Base-by-base conservation (phyloP, 2,329 filamentous ascomycete species). In the Fusarium albosuccineum region DNA sequence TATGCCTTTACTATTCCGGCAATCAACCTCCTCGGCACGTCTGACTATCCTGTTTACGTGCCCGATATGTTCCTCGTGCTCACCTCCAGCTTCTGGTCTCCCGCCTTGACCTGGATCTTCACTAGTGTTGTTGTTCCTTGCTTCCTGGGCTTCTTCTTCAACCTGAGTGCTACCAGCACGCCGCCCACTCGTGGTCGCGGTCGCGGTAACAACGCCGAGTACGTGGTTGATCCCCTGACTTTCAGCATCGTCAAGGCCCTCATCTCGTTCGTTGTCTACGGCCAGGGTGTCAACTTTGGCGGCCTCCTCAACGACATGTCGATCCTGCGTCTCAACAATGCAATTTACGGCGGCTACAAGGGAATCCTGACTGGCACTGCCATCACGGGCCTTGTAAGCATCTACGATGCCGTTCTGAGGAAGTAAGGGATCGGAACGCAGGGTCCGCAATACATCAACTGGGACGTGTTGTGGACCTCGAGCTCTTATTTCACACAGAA, bases 201-300 rank as follows among this genome's bases (percentile, higher is more conserved):
- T 52, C 76, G 76, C 40, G 69, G 77, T 54, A 73, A 77, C 45
- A 60, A 65, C 22, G 76, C 80, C 39, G 86, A 88, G 67, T 89
- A 90, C 67, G 81, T 84, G 6, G 89, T 95, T 67, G 96, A 99
- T 77, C 94, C 94, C 5, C 82, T 98, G 75, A 92, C 91, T 22
- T 99, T 97, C 81, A 97, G 94, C 82, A 89, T 98, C 59, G 88
- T 88, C 72, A 97, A 97, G 83, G 94, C 91, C 0, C 77, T 98
- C 56, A 79, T 94, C 61, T 89, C 92, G 8, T 97, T 92, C 78
- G 85, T 95, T 34, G 89, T 97, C 16, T 97, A 94, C 76, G 87
- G 85, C 9, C 88, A 91, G 76, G 87, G 87, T 34, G 85, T 86
- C 51, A 87, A 85, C 48, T 86, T 91, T 57, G 82, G 86, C 48